phyloP scores from a whole-genome alignment of 1,139 yeast genomes.

The Blastobotrys buckinghamii region DNA sequence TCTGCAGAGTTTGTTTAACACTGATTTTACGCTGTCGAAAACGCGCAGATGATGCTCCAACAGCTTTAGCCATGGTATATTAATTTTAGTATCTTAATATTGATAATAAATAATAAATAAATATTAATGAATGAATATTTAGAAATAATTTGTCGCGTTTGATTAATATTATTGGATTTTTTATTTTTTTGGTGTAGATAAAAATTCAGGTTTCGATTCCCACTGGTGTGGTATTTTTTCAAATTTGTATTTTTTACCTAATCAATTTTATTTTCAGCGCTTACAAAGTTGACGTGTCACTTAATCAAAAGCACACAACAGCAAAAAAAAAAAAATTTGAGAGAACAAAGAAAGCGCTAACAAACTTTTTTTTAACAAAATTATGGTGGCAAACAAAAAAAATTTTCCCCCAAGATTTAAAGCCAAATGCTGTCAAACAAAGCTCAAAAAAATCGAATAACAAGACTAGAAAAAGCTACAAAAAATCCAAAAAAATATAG shows the following conservation, averaged over 20 bases:
- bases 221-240: not conserved
- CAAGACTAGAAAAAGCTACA: not conserved
- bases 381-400: not conserved
- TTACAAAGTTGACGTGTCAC: not conserved
- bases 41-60: slow-evolving; percentile 41
- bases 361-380: not conserved
- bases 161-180: not conserved
- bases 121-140: slow-evolving; percentile 4
- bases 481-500: not conserved
- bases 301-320: not conserved
- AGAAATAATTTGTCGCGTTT: not conserved
- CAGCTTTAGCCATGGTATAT: slow-evolving; percentile 14
- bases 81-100: not conserved
- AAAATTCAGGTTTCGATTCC: slow-evolving; percentile 3
- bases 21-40: slow-evolving; percentile 89
- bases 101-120: not conserved
- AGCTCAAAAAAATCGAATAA: not conserved
- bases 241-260: not conserved
- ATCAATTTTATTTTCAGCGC: not conserved
- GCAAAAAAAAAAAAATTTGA: not conserved
- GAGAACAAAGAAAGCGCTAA: not conserved
- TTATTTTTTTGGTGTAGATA: not conserved
- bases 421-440: not conserved
- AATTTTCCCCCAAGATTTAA: not conserved
- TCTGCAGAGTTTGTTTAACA: slow-evolving; percentile 81